Base-by-base conservation (phyloP, 257 asterid species). In the Ehretia macrophylla region DNA sequence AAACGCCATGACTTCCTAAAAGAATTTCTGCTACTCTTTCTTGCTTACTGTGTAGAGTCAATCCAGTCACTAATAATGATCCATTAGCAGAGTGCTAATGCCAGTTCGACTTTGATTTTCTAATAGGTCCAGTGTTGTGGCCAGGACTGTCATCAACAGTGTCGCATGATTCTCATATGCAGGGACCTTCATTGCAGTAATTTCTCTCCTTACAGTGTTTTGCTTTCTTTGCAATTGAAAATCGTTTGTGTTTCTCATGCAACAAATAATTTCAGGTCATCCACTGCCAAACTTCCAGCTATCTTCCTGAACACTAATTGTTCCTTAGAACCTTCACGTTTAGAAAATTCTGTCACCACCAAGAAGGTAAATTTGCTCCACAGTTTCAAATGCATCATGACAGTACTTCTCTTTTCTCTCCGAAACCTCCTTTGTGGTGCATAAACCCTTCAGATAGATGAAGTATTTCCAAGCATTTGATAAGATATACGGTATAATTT, bases 351-450 rank as follows among this genome's bases (percentile, higher is more conserved):
- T 66, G 39, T 38, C 49, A 52, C 23, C 46, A 60, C 68, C 16
- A 73, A 71, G 67, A 77, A 77, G 95, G 95, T 84, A 38, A 56
- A 27, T 32, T 27, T 67, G 23, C 55, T 37, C 67, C 35, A 22
- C 39, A 50, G 23, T 23, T 27, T 42, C 37, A 61, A 64, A n/a
- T n/a, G n/a, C n/a, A n/a, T n/a, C 16, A 74, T 27, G 35, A 27
- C 35, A 27, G 35, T 27, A 3, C 6, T 27, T 27, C 35, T 27
- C 35, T 27, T 32, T 16, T 16, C 6, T 54, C 55, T 54, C 8
- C 45, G 14, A 32, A 11, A 54, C 38, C 12, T 50, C 54, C 51
- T 56, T 63, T 48, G n/a, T 70, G 56, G 19, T 66, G 48, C 44
- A 27, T 8, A 11, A 19, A 39, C 46, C 51, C 11, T 1, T 53